These are phyloP conservation scores for Paramecium sonneborni DNA, from an alignment of 73 alveolate genomes.

Conservation along the genomic window DNA sequence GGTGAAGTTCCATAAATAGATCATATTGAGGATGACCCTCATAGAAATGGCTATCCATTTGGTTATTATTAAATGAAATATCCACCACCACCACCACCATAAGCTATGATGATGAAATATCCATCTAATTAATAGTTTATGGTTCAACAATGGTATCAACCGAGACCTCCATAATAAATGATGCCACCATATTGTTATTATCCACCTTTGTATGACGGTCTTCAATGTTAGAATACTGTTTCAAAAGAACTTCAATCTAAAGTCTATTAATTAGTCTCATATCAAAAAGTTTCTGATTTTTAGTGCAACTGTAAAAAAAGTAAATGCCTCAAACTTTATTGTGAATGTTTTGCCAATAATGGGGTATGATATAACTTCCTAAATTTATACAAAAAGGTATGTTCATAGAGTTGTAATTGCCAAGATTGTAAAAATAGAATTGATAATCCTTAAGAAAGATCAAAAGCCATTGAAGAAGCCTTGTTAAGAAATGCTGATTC, in stretches of 20 bases:
- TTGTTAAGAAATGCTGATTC: constrained; percentile 58
- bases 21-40: constrained; percentile 30
- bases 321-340: constrained; percentile 58
- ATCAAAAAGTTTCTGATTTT: not conserved
- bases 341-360: constrained; percentile 64
- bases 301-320: constrained; percentile 59
- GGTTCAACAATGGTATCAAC: constrained; percentile 40
- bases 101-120: not conserved
- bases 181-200: constrained; percentile 13
- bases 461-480: constrained; percentile 59
- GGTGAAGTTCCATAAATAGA: not conserved
- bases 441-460: constrained; percentile 39
- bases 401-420: constrained; percentile 62
- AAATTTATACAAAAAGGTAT: not conserved
- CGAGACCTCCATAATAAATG: not conserved
- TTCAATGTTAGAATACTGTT: constrained; percentile 14
- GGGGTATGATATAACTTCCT: not conserved
- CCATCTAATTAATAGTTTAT: not conserved
- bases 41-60: not conserved
- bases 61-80: constrained; percentile 28
- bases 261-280: constrained; percentile 8
- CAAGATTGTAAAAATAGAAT: constrained; percentile 56
- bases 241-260: constrained; percentile 43
- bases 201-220: not conserved
- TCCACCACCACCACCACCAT: not conserved